phyloP scores from a whole-genome alignment of 2,329 filamentous ascomycete genomes.

The Cercospora sojina region DNA sequence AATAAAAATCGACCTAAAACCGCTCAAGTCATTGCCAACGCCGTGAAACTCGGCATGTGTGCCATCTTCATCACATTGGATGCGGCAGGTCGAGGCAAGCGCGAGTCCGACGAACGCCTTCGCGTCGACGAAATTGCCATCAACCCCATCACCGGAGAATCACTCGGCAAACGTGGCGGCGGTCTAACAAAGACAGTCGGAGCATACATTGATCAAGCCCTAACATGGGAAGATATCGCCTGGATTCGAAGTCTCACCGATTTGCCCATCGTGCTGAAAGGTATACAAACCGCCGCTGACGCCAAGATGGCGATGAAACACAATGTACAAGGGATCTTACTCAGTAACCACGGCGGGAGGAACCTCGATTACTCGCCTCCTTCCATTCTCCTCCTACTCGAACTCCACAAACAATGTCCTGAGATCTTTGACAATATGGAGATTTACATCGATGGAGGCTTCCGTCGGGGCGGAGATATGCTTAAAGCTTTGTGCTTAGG shows the following conservation, averaged over 20 bases:
- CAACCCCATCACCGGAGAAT: conserved; percentile 41
- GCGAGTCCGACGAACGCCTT: conserved; percentile 48
- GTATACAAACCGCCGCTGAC: conserved; percentile 42
- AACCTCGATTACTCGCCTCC: conserved; percentile 42
- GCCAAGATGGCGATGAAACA: conserved; percentile 43
- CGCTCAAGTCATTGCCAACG: conserved; percentile 50
- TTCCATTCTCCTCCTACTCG: conserved; percentile 58
- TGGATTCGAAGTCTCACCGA: conserved; percentile 39
- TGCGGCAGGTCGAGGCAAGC: conserved; percentile 57
- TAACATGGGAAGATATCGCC: conserved; percentile 50
- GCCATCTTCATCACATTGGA: conserved; percentile 62
- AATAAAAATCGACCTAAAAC: conserved; percentile 56
- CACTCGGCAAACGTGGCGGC: conserved; percentile 51
- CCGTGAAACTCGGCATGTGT: conserved; percentile 49
- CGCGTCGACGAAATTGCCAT: conserved; percentile 25
- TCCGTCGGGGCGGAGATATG: conserved; percentile 63
- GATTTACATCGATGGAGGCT: conserved; percentile 63
- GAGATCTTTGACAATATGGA: conserved; percentile 45
- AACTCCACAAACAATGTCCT: conserved; percentile 60
- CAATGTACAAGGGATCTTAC: conserved; percentile 46
- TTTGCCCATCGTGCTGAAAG: conserved; percentile 40
- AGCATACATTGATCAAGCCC: conserved; percentile 54
- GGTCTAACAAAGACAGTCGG: conserved; percentile 56
- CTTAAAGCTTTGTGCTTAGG: conserved; percentile 66
- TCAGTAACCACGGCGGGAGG: conserved; percentile 51